Base-by-base conservation (phyloP, 2,329 filamentous ascomycete genomes). In the Didymella exigua region DNA sequence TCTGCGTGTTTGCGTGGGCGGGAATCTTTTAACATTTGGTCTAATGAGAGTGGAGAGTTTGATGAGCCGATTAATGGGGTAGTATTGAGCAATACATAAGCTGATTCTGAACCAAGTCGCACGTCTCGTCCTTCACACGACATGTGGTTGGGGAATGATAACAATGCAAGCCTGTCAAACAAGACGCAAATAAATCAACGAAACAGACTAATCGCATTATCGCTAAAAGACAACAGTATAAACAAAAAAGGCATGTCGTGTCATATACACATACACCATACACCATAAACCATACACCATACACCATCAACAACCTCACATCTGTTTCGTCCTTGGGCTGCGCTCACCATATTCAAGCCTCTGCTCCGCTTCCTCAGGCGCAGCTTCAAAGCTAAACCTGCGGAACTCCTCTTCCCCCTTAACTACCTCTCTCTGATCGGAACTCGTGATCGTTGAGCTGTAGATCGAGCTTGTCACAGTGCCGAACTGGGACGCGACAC, bases 311-410 rank as follows among this genome's bases (percentile, higher is more conserved):
- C 26, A 30, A 16, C 26, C 26, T 49, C 14, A 45, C 51, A 42
- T 30, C 5, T 24, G 33, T 18, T 29, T 26, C 18, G 41, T 33
- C 26, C 38, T 18, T 9, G 26, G 10, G 18, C 26, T 26, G 2
- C 5, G 45, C 5, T 31, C 9, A 18, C 19, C 26, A 4, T 27
- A 18, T 18, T 13, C 38, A 31, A 19, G 2, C 36, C 34, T 29
- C 4, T 46, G 30, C 46, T 42, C 46, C 16, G 26, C 46, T 11
- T 41, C 34, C 30, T 49, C 52, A 16, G 33, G 33, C 23, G 45
- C 42, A 27, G 61, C 44, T 43, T 68, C 65, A 34, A 54, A 67
- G 41, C 62, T 66, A 18, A 69, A 65, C 23, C 60, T 44, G 8
- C 52, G 31, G 41, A 63, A 66, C 41, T 67, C 65, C 6, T 59